Evolutionary conservation across 2,329 filamentous ascomycete genomes (phyloP).

Genomic region (Ascochyta fabae): DNA sequence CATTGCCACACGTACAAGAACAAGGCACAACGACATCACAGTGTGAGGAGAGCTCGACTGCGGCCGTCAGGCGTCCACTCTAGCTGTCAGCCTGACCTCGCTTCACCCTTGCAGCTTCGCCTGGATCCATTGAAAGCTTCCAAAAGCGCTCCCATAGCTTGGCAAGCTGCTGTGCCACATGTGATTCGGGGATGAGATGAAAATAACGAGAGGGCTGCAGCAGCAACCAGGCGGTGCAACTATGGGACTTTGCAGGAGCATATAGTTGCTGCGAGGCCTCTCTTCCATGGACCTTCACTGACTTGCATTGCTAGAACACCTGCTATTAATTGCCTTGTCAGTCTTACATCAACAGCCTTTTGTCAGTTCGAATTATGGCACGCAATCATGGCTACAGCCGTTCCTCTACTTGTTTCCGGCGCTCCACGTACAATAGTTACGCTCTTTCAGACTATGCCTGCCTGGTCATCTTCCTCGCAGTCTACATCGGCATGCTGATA

Average conservation of each 20-base stretch:
- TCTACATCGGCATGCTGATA: slow-evolving; percentile 28
- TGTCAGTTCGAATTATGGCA: neutral
- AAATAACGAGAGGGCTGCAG: slow-evolving; percentile 22
- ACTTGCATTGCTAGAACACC: neutral
- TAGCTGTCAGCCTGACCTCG: neutral
- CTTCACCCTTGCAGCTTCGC: neutral
- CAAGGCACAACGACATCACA: neutral
- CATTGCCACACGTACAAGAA: neutral
- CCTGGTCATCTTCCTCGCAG: slow-evolving; percentile 8
- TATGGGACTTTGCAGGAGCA: neutral
- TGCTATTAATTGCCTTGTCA: too few relatives aligned
- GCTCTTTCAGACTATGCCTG: neutral
- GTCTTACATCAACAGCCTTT: neutral
- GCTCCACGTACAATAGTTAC: neutral
- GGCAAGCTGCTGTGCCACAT: slow-evolving; percentile 20
- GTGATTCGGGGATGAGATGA: slow-evolving; percentile 23
- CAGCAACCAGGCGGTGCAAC: slow-evolving; percentile 9
- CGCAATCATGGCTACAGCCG: neutral
- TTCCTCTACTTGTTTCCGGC: slow-evolving; percentile 7
- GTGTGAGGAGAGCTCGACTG: neutral
- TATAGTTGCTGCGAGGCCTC: neutral
- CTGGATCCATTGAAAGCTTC: neutral
- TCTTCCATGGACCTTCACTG: neutral
- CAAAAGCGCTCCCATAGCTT: slow-evolving; percentile 21
- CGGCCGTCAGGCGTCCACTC: slow-evolving; percentile 7